Conservation (phyloP, 768 basidiomycete species). For the Cytidiella melzeri region DNA sequence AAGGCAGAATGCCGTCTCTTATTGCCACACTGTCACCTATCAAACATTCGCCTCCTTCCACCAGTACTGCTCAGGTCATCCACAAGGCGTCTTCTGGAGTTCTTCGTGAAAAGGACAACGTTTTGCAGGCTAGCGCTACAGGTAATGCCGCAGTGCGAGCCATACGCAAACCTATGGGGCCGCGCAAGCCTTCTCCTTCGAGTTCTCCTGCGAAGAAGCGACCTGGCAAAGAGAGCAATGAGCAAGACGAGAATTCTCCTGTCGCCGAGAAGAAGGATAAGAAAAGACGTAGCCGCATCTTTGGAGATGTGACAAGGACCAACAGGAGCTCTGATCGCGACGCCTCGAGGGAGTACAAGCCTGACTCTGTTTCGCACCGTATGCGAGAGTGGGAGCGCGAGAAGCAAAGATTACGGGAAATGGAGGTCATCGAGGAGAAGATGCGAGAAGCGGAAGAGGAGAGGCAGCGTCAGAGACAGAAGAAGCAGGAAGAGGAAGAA, state of each 20-base stretch:
- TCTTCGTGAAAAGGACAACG: conserved; percentile 7
- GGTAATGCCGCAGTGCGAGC: neutral
- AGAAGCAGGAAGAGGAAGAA: conserved; percentile 20
- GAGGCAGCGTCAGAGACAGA: conserved; percentile 31
- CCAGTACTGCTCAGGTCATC: neutral
- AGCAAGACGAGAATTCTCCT: neutral
- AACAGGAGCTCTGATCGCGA: neutral
- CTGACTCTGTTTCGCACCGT: conserved; percentile 42
- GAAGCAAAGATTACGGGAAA: conserved; percentile 61
- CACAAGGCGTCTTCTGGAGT: neutral
- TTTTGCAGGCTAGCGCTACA: neutral
- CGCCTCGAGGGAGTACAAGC: conserved; percentile 7
- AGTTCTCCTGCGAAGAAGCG: conserved; percentile 10
- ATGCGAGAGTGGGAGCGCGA: conserved; percentile 76
- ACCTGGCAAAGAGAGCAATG: conserved; percentile 11
- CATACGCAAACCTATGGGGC: conserved; percentile 22
- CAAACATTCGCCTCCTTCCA: conserved; percentile 1
- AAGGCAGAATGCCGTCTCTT: neutral
- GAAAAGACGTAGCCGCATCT: neutral
- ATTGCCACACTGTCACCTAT: conserved; percentile 1
- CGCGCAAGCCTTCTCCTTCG: conserved; percentile 20
- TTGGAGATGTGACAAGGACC: neutral
- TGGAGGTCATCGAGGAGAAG: conserved; percentile 55
- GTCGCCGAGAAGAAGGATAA: conserved; percentile 11
- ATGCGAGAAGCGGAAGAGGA: conserved; percentile 39